A percentile compares a stretch with the other conserved stretches of the same genome.
These are phyloP conservation scores for Nemania diffusa DNA, from an alignment of 2,329 filamentous ascomycete genomes.

Conservation along the genomic window DNA sequence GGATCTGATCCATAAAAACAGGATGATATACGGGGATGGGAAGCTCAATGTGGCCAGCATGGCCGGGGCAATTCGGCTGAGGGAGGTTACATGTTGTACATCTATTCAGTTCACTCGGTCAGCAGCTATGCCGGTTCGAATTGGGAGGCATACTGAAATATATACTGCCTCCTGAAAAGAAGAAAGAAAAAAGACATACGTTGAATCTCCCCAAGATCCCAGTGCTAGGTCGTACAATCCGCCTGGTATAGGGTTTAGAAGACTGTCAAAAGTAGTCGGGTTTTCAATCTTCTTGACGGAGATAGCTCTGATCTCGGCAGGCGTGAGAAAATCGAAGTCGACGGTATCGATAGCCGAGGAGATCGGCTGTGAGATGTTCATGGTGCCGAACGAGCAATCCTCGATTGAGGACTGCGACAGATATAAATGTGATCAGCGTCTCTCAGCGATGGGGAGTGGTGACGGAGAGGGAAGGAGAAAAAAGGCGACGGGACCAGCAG, in stretches of 20 bases:
- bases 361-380: conserved; percentile 84
- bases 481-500: too few relatives aligned
- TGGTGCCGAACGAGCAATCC: conserved; percentile 49
- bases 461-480: neutral
- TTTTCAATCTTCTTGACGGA: conserved; percentile 96
- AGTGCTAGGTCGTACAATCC: conserved; percentile 93
- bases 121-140: neutral
- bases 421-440: conserved; percentile 9
- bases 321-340: conserved; percentile 86
- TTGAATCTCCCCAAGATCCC: conserved; percentile 86
- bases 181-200: conserved; percentile 63
- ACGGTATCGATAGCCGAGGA: conserved; percentile 85
- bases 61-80: conserved; percentile 85
- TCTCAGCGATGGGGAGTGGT: neutral
- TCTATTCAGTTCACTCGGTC: conserved; percentile 56
- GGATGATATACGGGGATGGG: conserved; percentile 94
- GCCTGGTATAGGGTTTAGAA: conserved; percentile 87
- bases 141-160: neutral
- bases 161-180: neutral
- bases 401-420: conserved; percentile 33
- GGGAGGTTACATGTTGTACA: conserved; percentile 93
- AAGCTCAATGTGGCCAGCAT: conserved; percentile 94
- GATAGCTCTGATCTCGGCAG: conserved; percentile 84
- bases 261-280: conserved; percentile 90
- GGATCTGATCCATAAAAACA: conserved; percentile 93